Conservation (phyloP, 169 alveolate genomes). For the Eimeria maxima region DNA sequence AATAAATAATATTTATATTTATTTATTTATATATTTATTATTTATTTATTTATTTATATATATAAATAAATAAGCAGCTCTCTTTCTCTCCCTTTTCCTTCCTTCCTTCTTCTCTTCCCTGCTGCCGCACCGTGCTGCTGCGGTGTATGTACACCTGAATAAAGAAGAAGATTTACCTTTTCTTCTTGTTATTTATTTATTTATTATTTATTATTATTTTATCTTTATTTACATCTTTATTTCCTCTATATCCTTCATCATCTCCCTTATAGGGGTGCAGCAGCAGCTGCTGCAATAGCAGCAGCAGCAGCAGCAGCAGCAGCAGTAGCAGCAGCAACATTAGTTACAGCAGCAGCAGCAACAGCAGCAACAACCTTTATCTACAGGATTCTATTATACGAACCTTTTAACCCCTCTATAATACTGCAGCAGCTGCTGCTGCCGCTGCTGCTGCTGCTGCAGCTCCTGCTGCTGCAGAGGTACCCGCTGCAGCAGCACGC, state of each 20-base stretch:
- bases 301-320: conserved; percentile 15
- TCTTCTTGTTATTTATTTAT: too few relatives aligned
- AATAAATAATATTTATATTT: too few relatives aligned
- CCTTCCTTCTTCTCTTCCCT: not conserved
- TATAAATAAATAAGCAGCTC: not conserved
- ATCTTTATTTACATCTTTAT: not conserved
- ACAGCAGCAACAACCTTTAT: too few relatives aligned
- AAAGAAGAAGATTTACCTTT: too few relatives aligned
- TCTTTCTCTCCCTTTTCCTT: not conserved
- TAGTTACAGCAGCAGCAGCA: not conserved
- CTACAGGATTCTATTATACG: too few relatives aligned
- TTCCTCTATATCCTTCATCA: not conserved
- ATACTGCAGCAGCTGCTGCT: not conserved
- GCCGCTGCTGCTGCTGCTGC: not conserved
- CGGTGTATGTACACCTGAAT: too few relatives aligned
- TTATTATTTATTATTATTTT: not conserved
- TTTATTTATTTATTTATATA: too few relatives aligned
- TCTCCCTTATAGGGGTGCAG: too few relatives aligned
- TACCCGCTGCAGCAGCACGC: not conserved
- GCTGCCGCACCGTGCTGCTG: too few relatives aligned
- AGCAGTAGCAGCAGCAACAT: not conserved
- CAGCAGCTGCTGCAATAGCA: too few relatives aligned
- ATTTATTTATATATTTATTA: too few relatives aligned
- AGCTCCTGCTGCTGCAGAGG: not conserved
- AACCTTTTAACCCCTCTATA: too few relatives aligned